A percentile compares a stretch with the other conserved stretches of the same genome.
Conservation (phyloP, 2,329 filamentous ascomycete genomes). For the Trichoderma sp. region DNA sequence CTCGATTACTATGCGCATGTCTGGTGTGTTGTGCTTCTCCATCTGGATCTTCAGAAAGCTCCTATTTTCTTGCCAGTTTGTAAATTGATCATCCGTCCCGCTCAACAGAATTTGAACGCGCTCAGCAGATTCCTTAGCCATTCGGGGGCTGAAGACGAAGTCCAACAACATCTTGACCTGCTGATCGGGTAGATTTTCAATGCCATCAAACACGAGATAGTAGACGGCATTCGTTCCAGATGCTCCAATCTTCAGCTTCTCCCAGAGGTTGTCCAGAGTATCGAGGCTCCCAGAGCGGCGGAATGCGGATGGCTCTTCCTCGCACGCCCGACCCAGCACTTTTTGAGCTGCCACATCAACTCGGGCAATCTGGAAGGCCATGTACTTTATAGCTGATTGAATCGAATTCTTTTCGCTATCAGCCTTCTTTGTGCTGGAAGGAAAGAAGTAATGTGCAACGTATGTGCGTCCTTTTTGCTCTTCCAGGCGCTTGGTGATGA, state of each 20-base stretch:
- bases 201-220: neutral
- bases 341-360: neutral
- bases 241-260: neutral
- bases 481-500: neutral
- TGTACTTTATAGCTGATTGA: neutral
- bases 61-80: neutral
- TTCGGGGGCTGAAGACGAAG: neutral
- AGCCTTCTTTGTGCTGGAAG: neutral
- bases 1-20: neutral
- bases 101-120: neutral
- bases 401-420: neutral
- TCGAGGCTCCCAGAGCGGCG: neutral
- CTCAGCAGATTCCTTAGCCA: neutral
- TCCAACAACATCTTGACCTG: neutral
- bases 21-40: neutral
- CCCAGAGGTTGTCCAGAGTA: neutral
- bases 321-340: neutral
- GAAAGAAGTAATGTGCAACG: neutral
- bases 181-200: neutral
- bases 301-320: neutral
- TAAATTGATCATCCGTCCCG: neutral
- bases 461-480: conserved; percentile 5
- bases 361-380: neutral
- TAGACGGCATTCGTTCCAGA: neutral
- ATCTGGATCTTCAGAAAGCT: neutral